Conservation (phyloP, 176 grass and related monocot genomes). For the Triticum monococcum region DNA sequence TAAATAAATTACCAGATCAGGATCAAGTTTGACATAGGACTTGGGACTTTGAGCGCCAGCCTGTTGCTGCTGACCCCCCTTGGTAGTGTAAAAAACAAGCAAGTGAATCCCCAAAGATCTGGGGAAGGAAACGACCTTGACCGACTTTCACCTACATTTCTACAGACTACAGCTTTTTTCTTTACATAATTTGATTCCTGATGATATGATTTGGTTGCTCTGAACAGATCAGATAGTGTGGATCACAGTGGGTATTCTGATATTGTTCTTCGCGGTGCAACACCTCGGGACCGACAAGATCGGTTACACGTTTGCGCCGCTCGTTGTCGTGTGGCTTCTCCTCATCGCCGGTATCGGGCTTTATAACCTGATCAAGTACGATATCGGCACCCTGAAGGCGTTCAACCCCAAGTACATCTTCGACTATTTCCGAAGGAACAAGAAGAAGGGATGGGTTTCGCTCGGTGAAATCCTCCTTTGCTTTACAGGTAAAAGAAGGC, state of each 20-base stretch:
- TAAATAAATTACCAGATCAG: not conserved
- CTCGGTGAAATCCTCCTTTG: constrained; percentile 69
- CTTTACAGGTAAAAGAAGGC: constrained; percentile 52
- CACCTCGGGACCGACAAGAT: constrained; percentile 64
- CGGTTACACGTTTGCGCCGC: constrained; percentile 68
- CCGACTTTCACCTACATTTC: not conserved
- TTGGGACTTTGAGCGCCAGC: not conserved
- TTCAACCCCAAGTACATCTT: constrained; percentile 67
- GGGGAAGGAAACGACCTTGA: not conserved
- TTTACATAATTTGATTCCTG: not conserved
- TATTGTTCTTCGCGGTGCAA: constrained; percentile 51
- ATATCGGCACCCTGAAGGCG: constrained; percentile 46
- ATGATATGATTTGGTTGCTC: not conserved
- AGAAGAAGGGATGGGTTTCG: constrained; percentile 68
- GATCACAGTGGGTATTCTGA: constrained; percentile 60
- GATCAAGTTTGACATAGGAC: not conserved
- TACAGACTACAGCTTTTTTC: not conserved
- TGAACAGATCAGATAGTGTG: constrained; percentile 44
- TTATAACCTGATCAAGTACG: constrained; percentile 59
- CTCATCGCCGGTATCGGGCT: constrained; percentile 52
- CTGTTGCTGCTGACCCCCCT: not conserved
- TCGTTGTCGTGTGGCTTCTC: constrained; percentile 53
- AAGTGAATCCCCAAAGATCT: not conserved
- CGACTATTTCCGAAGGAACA: constrained; percentile 61
- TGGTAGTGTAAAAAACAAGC: not conserved